Conservation (phyloP, 192 early-diverging fungal genomes). For the Linderina pennispora region DNA sequence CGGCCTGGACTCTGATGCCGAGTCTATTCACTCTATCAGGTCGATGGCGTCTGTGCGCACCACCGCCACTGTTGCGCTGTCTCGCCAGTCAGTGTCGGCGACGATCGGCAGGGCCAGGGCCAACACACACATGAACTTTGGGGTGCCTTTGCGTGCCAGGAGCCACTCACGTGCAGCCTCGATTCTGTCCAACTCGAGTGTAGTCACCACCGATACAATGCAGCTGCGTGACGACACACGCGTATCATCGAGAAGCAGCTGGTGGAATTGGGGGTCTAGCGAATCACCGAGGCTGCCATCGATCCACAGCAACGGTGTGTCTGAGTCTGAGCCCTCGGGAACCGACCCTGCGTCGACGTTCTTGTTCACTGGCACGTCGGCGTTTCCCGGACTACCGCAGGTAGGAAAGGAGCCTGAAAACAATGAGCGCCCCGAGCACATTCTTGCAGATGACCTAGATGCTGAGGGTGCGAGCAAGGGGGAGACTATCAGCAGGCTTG, state of each 20-base stretch:
- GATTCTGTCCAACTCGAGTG: conserved; percentile 8
- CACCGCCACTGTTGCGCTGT: conserved; percentile 16
- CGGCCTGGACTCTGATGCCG: conserved; percentile 29
- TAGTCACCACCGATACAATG: conserved; percentile 20
- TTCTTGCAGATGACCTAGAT: background rate
- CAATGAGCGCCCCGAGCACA: conserved; percentile 2
- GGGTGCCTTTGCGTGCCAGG: background rate
- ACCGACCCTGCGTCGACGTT: conserved; percentile 25
- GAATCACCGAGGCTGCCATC: background rate
- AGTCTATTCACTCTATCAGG: conserved; percentile 28
- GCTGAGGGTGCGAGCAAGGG: conserved; percentile 1
- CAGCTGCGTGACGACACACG: conserved; percentile 33
- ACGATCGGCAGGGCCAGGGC: too few relatives aligned
- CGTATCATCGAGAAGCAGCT: conserved; percentile 27
- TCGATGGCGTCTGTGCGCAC: conserved; percentile 32
- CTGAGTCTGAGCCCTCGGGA: conserved; percentile 20
- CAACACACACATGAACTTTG: too few relatives aligned
- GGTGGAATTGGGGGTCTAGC: conserved; percentile 21
- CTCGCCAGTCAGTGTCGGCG: background rate
- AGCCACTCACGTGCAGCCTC: conserved; percentile 18
- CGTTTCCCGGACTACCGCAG: conserved; percentile 21
- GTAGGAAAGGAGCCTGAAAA: background rate
- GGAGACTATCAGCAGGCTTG: conserved; percentile 21
- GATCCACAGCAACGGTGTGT: background rate
- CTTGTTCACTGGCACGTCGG: conserved; percentile 29